Evolutionary conservation across 1,284 basidiomycete genomes (phyloP), one percentile per base, ranked within the genome.

Genomic region (Sphaerobolus stellatus): DNA sequence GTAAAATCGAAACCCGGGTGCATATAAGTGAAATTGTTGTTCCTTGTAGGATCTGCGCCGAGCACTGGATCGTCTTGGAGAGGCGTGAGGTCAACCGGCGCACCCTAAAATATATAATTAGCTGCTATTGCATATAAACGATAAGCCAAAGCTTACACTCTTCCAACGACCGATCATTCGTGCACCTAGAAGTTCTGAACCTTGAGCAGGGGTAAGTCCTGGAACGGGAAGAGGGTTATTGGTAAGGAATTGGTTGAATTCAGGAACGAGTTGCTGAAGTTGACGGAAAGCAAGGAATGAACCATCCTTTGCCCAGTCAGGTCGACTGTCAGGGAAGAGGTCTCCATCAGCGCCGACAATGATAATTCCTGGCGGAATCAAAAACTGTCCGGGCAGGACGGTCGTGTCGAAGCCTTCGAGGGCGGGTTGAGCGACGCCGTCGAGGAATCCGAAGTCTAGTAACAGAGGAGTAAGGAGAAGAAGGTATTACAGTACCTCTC

Each of bases 111-210:
- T 34, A 30, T 46, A 30, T n/a, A 46, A 44, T 27, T 8, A 13
- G 20, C 41, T 13, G 30, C n/a, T 22, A 24, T 16, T 50, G 54
- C n/a, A 5, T 13, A 11, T 43, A 22, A 33, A 11, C 22, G 30
- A 38, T 14, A 27, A 48, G 27, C 25, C 16, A 54, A 13, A n/a
- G 66, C 70, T 31, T 63, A 75, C 80, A 56, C 79, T 82, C 74
- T 81, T 82, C 82, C 82, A 83, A 4, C 82, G 71, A 3, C 82
- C 82, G 14, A 83, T 65, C 43, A 83, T 64, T 28, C 81, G 71
- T 1, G 82, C 81, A 18, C 81, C 81, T 9, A 80, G 68, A 7
- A 80, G 67, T 31, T 78, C 79, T 25, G 71, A 75, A 4, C 76
- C 77, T 55, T 78, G 62, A 50, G 74, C 63, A 2, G 57, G 58